phyloP scores from a whole-genome alignment of 129 eudicot genomes.

The Mikania micrantha region DNA sequence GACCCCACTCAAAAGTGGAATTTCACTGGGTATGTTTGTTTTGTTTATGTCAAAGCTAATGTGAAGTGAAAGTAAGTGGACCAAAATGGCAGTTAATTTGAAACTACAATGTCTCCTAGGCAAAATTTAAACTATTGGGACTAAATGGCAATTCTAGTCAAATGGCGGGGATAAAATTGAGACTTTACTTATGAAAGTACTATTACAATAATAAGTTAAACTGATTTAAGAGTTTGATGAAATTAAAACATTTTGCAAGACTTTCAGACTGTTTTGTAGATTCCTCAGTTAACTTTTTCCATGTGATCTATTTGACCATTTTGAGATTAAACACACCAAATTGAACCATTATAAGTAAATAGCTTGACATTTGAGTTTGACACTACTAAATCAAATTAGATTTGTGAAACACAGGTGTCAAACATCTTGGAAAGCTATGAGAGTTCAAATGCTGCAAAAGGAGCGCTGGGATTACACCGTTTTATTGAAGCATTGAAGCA shows the following conservation, averaged over 20 bases:
- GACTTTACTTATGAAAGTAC: too few relatives aligned
- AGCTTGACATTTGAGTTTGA: neutral
- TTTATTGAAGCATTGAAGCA: constrained; percentile 81
- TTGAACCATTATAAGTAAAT: neutral
- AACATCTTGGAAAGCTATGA: constrained; percentile 66
- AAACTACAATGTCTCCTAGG: too few relatives aligned
- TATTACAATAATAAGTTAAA: neutral
- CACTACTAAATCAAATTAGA: neutral
- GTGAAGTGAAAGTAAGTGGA: too few relatives aligned
- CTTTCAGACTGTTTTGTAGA: too few relatives aligned
- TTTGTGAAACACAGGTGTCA: constrained; percentile 44
- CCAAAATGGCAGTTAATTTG: too few relatives aligned
- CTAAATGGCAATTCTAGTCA: too few relatives aligned
- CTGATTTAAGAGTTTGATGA: neutral
- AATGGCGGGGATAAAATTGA: too few relatives aligned
- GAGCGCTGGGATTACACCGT: constrained; percentile 81
- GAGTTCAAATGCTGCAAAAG: constrained; percentile 46
- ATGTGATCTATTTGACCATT: neutral
- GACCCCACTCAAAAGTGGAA: too few relatives aligned
- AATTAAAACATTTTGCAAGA: neutral
- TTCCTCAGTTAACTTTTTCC: neutral
- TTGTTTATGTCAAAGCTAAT: too few relatives aligned
- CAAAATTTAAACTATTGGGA: too few relatives aligned
- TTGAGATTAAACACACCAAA: neutral
- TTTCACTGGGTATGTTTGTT: too few relatives aligned